Conservation (phyloP, 2,329 filamentous ascomycete species). For the Talaromyces sp. region DNA sequence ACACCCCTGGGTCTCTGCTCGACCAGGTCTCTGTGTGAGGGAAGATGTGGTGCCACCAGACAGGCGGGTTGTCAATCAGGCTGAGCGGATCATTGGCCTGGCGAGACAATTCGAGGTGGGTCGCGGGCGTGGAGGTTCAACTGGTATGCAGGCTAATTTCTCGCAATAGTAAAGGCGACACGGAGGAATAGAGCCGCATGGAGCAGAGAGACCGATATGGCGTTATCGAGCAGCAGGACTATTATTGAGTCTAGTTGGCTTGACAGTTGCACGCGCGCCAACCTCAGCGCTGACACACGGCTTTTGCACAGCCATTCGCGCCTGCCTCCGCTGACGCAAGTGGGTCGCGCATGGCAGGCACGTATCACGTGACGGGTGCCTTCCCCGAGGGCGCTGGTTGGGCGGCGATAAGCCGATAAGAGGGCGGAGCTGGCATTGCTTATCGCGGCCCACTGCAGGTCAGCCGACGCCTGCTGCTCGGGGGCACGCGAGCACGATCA, state of each 20-base stretch:
- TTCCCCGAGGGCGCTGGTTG: background rate
- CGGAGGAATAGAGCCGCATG: background rate
- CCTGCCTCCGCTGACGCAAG: background rate
- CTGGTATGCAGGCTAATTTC: background rate
- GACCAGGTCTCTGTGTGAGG: background rate
- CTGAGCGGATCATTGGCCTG: background rate
- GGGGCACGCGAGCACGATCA: background rate
- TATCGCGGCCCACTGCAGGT: background rate
- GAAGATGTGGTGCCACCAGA: background rate
- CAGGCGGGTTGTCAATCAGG: background rate
- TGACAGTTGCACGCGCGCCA: background rate
- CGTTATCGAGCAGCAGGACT: background rate
- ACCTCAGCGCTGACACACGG: background rate
- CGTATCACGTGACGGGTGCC: background rate
- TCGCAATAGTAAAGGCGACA: no score
- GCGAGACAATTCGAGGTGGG: background rate
- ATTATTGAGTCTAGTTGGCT: background rate
- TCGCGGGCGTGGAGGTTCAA: background rate
- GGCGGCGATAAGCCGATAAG: background rate
- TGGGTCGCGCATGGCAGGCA: background rate
- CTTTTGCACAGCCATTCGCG: background rate
- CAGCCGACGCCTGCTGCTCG: background rate
- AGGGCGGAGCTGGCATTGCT: background rate
- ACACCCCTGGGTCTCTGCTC: background rate
- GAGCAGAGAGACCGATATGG: background rate